A percentile compares a stretch with the other conserved stretches of the same genome.
phyloP scores from a whole-genome alignment of 2,329 filamentous ascomycete genomes.

The Macrophomina pseudophaseolina region DNA sequence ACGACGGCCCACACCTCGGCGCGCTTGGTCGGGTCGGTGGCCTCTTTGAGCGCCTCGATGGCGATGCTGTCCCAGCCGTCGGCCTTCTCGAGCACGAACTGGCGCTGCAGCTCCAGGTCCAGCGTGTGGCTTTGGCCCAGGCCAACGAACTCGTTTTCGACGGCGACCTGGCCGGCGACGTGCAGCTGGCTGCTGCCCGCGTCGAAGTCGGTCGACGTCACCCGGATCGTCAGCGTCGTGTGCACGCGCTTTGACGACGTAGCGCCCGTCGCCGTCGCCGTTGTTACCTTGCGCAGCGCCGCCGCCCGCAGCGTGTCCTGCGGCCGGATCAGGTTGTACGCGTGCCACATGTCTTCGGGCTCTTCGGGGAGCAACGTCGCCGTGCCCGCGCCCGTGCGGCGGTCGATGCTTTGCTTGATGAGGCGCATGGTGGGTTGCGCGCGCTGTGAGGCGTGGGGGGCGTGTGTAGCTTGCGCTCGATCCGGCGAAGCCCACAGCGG shows the following conservation, averaged over 20 bases:
- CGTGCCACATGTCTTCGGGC: conserved; percentile 81
- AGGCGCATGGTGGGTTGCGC: conserved; percentile 61
- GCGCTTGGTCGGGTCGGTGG: conserved; percentile 76
- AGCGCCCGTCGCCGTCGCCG: conserved; percentile 64
- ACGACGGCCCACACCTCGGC: conserved; percentile 88
- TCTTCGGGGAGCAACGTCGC: conserved; percentile 73
- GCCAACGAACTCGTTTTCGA: conserved; percentile 71
- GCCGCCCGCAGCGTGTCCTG: conserved; percentile 68
- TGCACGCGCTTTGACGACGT: conserved; percentile 68
- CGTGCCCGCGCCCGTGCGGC: conserved; percentile 66
- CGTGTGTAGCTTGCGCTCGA: background rate
- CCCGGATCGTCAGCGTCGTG: conserved; percentile 67
- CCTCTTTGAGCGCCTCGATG: conserved; percentile 75
- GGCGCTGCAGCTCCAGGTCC: conserved; percentile 84
- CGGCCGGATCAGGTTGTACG: conserved; percentile 73
- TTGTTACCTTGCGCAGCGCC: conserved; percentile 69
- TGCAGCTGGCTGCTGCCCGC: conserved; percentile 70
- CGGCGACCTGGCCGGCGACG: conserved; percentile 68
- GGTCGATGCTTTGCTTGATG: conserved; percentile 69
- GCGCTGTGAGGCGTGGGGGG: background rate
- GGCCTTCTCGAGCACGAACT: conserved; percentile 86
- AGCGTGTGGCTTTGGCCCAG: conserved; percentile 72
- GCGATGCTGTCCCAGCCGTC: conserved; percentile 90
- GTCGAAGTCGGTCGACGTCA: conserved; percentile 72
- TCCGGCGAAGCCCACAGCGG: background rate